Conservation (phyloP, 108 stramenopile genomes). For the Seminavis robusta region DNA sequence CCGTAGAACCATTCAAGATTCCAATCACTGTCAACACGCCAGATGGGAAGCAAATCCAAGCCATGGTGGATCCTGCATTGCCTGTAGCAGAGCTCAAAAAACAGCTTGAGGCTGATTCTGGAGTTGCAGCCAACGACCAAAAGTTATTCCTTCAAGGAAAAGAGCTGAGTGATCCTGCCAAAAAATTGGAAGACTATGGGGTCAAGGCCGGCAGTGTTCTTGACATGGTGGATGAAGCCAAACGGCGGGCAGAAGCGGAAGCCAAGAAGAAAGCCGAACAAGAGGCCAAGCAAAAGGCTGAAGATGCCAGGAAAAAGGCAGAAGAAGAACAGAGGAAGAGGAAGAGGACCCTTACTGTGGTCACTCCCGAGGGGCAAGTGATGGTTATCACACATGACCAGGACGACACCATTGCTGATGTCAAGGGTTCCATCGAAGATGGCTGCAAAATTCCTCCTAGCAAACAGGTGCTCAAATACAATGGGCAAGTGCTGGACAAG, state of each 20-base stretch:
- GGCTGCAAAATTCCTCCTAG: slow-evolving; percentile 2
- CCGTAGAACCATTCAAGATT: slow-evolving; percentile 13
- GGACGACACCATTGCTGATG: neutral
- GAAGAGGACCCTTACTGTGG: slow-evolving; percentile 11
- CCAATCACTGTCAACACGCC: slow-evolving; percentile 18
- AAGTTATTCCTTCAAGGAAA: slow-evolving; percentile 8
- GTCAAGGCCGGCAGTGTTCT: slow-evolving; percentile 11
- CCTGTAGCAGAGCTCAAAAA: slow-evolving; percentile 6
- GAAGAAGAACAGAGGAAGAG: too few species aligned
- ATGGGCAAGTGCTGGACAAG: slow-evolving; percentile 7
- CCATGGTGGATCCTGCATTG: slow-evolving; percentile 10
- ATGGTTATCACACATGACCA: neutral
- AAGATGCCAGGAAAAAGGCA: too few species aligned
- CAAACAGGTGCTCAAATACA: slow-evolving; percentile 7
- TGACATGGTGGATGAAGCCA: too few species aligned
- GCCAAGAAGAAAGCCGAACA: too few species aligned
- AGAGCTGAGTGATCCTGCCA: slow-evolving; percentile 3
- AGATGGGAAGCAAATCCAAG: slow-evolving; percentile 9
- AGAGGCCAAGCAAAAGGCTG: slow-evolving; percentile 8
- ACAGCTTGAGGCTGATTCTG: slow-evolving; percentile 13
- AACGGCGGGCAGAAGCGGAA: too few species aligned
- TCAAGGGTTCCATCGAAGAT: slow-evolving; percentile 10
- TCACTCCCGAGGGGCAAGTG: slow-evolving; percentile 10
- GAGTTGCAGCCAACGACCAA: slow-evolving; percentile 18
- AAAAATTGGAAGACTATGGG: slow-evolving; percentile 1